Evolutionary conservation across 768 basidiomycete species (phyloP).

Genomic region (Boletus pseudo-olivaceus): DNA sequence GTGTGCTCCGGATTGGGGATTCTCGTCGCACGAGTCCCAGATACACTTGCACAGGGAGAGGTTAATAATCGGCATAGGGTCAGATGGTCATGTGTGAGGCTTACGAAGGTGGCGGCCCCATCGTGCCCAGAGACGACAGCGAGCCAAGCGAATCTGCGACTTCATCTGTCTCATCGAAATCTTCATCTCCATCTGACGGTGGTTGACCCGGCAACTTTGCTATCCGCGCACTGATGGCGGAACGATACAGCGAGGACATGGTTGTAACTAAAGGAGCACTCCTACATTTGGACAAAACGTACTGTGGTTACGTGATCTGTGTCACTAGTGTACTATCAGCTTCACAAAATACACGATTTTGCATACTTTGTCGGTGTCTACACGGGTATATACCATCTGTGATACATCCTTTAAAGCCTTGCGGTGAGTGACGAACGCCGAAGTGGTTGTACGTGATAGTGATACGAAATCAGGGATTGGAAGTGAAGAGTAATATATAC

Average conservation of each 20-base stretch:
- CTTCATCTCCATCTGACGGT: slow-evolving; percentile 39
- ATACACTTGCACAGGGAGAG: slow-evolving; percentile 27
- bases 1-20: slow-evolving; percentile 59
- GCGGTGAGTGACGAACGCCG: no score
- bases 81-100: slow-evolving; percentile 25
- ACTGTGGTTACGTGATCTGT: slow-evolving; percentile 4
- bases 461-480: no score
- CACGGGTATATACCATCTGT: no score
- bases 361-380: no score
- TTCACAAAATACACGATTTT: no score
- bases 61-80: slow-evolving; percentile 12
- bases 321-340: no score
- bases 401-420: no score
- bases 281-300: neutral
- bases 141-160: slow-evolving; percentile 54
- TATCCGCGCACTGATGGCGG: slow-evolving; percentile 71
- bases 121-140: slow-evolving; percentile 46
- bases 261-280: neutral
- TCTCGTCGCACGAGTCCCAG: slow-evolving; percentile 26
- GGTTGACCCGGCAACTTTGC: slow-evolving; percentile 69
- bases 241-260: slow-evolving; percentile 75
- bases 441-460: no score
- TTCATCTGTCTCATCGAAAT: slow-evolving; percentile 44
- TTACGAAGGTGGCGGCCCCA: slow-evolving; percentile 64
- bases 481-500: neutral